These are phyloP conservation scores for Articulospora tetracladia DNA, from an alignment of 495 filamentous ascomycete species.

Conservation along the genomic window DNA sequence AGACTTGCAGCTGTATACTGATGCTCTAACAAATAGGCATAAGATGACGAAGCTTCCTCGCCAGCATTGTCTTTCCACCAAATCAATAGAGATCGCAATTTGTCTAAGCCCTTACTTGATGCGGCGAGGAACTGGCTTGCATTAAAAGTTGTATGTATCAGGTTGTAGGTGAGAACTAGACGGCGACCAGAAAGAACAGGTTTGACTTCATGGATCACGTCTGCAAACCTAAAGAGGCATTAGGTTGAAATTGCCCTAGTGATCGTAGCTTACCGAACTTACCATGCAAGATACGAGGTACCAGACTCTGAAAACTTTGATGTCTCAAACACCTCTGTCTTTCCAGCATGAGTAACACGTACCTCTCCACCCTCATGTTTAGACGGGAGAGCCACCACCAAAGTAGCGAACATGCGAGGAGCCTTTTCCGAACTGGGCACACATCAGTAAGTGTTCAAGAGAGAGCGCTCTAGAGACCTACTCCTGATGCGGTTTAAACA, in stretches of 20 bases:
- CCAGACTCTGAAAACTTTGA: conserved; percentile 30
- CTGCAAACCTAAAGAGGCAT: conserved; percentile 35
- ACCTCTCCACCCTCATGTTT: conserved; percentile 49
- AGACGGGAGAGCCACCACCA: conserved; percentile 48
- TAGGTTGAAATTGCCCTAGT: neutral
- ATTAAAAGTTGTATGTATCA: conserved; percentile 31
- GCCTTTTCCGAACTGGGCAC: conserved; percentile 42
- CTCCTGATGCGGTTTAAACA: conserved; percentile 51
- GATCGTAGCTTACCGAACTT: neutral
- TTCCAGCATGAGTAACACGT: conserved; percentile 34
- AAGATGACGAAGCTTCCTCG: neutral
- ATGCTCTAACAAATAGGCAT: conserved; percentile 42
- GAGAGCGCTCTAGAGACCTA: conserved; percentile 5
- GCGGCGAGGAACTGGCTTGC: conserved; percentile 12
- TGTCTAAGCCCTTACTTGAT: conserved; percentile 21
- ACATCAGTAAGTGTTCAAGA: neutral
- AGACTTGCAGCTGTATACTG: conserved; percentile 44
- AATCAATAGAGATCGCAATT: neutral
- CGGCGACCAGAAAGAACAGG: conserved; percentile 47
- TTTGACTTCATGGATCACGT: conserved; percentile 50
- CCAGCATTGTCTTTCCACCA: conserved; percentile 10
- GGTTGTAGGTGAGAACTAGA: conserved; percentile 52
- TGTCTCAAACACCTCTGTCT: conserved; percentile 32
- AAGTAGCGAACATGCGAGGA: conserved; percentile 55
- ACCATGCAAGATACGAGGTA: conserved; percentile 43